Conservation (phyloP, 345 rosid species). For the Citrus mangshanensis region DNA sequence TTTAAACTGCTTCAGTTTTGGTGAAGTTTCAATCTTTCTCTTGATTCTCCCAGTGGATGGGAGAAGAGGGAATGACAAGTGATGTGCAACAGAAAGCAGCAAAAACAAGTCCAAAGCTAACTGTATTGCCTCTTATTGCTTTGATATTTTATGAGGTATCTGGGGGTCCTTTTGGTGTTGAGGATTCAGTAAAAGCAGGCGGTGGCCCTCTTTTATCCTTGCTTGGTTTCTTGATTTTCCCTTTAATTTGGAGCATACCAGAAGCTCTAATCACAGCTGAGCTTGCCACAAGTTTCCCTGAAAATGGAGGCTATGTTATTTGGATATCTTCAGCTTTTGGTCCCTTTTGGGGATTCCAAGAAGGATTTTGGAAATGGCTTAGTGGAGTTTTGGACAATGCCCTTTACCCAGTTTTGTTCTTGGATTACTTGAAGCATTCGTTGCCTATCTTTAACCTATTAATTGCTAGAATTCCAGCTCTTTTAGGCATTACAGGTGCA, state of each 20-base stretch:
- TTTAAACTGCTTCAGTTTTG: neutral
- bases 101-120: constrained; percentile 57
- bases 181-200: constrained; percentile 81
- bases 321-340: constrained; percentile 96
- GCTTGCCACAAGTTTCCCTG: constrained; percentile 88
- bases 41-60: constrained; percentile 43
- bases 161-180: constrained; percentile 96
- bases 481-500: constrained; percentile 64
- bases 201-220: constrained; percentile 87
- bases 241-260: constrained; percentile 86
- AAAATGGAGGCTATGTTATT: constrained; percentile 85
- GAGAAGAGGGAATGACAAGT: constrained; percentile 49
- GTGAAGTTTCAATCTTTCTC: constrained; percentile 8
- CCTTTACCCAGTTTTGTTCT: constrained; percentile 78
- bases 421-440: constrained; percentile 88
- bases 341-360: constrained; percentile 92
- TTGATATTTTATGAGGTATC: constrained; percentile 92
- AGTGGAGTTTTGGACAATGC: constrained; percentile 99
- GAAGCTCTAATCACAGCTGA: constrained; percentile 94
- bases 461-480: constrained; percentile 75
- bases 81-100: constrained; percentile 26
- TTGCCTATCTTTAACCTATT: constrained; percentile 56
- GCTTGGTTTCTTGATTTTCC: constrained; percentile 80
- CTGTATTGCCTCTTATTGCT: constrained; percentile 73
- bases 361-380: constrained; percentile 97